A percentile compares a stretch with the other conserved stretches of the same genome.
Evolutionary conservation across 306 rosid species (phyloP).

Genomic region (Casuarina cunninghamiana): DNA sequence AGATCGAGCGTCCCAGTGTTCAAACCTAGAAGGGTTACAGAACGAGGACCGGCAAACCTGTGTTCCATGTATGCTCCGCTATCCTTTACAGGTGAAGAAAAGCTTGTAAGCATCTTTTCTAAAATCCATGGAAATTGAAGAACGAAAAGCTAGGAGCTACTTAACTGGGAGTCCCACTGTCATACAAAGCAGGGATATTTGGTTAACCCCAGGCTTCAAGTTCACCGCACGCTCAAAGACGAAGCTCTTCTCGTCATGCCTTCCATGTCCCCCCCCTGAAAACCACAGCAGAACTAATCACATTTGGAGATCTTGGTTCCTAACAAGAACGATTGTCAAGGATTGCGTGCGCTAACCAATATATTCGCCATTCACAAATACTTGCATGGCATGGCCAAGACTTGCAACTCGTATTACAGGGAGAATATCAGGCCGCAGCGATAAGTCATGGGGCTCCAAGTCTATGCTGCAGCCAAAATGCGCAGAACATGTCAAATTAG

Average conservation of each 20-base stretch:
- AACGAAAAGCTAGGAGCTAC: constrained; percentile 31
- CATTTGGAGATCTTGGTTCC: neutral
- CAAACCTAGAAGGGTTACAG: constrained; percentile 55
- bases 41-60: constrained; percentile 71
- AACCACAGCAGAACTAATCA: constrained; percentile 8
- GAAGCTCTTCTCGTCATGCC: constrained; percentile 59
- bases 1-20: constrained; percentile 59
- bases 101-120: neutral
- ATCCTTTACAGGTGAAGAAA: constrained; percentile 49
- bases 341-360: constrained; percentile 50
- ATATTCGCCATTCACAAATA: constrained; percentile 58
- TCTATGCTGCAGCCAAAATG: constrained; percentile 48
- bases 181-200: constrained; percentile 50
- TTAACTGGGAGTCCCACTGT: constrained; percentile 76
- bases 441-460: constrained; percentile 46
- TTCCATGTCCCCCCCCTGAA: constrained; percentile 65
- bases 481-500: neutral
- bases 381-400: constrained; percentile 73
- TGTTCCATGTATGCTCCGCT: constrained; percentile 98
- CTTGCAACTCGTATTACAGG: constrained; percentile 61
- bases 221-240: constrained; percentile 34
- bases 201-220: constrained; percentile 51
- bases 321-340: neutral
- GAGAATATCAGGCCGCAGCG: constrained; percentile 30
- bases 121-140: constrained; percentile 10